phyloP scores from a whole-genome alignment of 768 basidiomycete species.

The Xerocomus potaroensis region DNA sequence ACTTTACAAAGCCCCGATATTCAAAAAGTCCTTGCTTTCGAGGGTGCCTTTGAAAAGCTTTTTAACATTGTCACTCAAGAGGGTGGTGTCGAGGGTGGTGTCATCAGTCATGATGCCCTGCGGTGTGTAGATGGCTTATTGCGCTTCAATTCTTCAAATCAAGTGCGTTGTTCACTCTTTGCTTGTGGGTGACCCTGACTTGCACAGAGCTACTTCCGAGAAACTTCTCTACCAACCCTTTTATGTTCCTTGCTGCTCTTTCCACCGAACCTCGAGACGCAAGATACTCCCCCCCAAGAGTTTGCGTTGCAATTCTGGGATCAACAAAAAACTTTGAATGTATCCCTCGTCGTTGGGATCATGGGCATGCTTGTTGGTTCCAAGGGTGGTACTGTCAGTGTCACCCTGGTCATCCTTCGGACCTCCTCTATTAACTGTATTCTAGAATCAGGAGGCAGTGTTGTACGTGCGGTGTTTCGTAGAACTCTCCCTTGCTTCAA shows the following conservation, averaged over 20 bases:
- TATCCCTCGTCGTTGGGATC: conserved; percentile 72
- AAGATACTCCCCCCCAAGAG: conserved; percentile 68
- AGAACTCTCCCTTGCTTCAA: conserved; percentile 89
- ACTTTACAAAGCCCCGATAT: conserved; percentile 87
- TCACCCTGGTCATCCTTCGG: background rate
- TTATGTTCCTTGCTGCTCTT: conserved; percentile 68
- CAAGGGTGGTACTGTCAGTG: conserved; percentile 60
- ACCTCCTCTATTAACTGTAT: conserved; percentile 2
- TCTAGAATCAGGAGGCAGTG: conserved; percentile 52
- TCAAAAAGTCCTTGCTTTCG: conserved; percentile 95
- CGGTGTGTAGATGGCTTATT: conserved; percentile 82
- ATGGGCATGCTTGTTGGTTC: conserved; percentile 82
- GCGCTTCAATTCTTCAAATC: conserved; percentile 91
- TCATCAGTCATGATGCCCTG: conserved; percentile 82
- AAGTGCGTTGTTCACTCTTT: conserved; percentile 45
- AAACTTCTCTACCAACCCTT: conserved; percentile 68
- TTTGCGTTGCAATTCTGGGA: conserved; percentile 98
- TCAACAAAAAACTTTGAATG: conserved; percentile 80
- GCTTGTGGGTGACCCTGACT: conserved; percentile 13
- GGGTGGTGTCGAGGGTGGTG: conserved; percentile 89
- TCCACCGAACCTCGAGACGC: conserved; percentile 56
- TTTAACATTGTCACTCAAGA: conserved; percentile 85
- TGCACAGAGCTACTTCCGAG: conserved; percentile 89
- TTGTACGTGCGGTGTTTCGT: conserved; percentile 72
- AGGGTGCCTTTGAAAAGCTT: conserved; percentile 93